Base-by-base conservation (phyloP, 73 alveolate species). In the Stentor roeselii region DNA sequence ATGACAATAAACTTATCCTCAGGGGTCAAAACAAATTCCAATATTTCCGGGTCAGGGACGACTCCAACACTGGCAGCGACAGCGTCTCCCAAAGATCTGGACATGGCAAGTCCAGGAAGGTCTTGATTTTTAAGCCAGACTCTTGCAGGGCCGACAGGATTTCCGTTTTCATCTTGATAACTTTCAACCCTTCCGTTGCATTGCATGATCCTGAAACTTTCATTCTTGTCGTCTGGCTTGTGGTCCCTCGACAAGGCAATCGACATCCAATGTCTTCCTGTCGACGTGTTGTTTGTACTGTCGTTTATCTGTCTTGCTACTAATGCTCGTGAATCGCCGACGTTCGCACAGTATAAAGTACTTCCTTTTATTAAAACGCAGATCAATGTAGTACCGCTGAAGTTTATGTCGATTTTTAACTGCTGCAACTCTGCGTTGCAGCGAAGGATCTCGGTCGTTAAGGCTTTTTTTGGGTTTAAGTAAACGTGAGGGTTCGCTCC, bases 91-190 rank as follows among this genome's bases (percentile, higher is more conserved):
- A 96, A 92, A 39, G 98, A 91, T 78, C 99, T 90, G 60, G 98
- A 90, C 99, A 96, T 96, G 3, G 99, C 99, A 4, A 96, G 84
- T 34, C 99, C 99, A 21, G 99, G 97, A 76, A 78, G 76, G 61
- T 92, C 90, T 59, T 83, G 94, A 50, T 87, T 60, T 75, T 78
- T 92, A 59, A 92, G 84, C 95, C 95, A 92, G 38, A 92, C 97
- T 78, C 97, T 83, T 60, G 85, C 84, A 42, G 97, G 97, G 27
- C 97, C 97, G 84, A 89, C 87, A 14, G 90, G 89, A 58, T 67
- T 84, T 32, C 91, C 92, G 84, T 92, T 84, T 3, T 74, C 59
- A 80, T 86, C 97, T 75, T 87, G 84, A 31, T 78, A 78, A 27
- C 94, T 76, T 59, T 87, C 94, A 0, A 93, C 94, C 84, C 96